Conservation (phyloP, 208 protist genomes). For the Acanthamoeba culbertsoni region DNA sequence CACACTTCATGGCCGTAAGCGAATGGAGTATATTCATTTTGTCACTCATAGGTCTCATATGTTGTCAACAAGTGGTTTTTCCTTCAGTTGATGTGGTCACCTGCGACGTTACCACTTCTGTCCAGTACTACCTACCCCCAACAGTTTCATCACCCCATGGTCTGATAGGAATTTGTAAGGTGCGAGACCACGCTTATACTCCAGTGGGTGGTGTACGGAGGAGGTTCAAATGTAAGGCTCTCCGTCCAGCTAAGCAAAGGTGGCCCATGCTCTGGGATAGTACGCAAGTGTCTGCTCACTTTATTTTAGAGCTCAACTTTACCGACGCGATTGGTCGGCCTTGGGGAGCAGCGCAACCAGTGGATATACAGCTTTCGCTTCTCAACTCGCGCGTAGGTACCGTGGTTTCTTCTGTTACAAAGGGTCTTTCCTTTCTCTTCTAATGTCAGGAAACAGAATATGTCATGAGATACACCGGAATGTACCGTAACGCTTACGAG, state of each 20-base stretch:
- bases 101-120: not conserved
- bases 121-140: not conserved
- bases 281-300: not conserved
- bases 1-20: not conserved
- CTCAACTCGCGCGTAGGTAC: conserved; percentile 24
- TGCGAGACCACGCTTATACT: not conserved
- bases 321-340: not conserved
- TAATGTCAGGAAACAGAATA: not conserved
- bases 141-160: not conserved
- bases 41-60: not conserved
- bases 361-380: not conserved
- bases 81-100: not conserved
- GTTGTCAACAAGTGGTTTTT: not conserved
- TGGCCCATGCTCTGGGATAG: not conserved
- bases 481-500: conserved; percentile 51
- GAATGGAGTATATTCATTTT: not conserved
- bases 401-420: not conserved
- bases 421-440: not conserved
- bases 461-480: not conserved
- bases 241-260: not conserved
- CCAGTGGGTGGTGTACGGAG: not conserved
- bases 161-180: not conserved
- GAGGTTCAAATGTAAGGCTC: not conserved
- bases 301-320: not conserved
- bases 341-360: conserved; percentile 17